Base-by-base conservation (phyloP, 2,329 filamentous ascomycete genomes). In the Chrysoporthe austroafricana region DNA sequence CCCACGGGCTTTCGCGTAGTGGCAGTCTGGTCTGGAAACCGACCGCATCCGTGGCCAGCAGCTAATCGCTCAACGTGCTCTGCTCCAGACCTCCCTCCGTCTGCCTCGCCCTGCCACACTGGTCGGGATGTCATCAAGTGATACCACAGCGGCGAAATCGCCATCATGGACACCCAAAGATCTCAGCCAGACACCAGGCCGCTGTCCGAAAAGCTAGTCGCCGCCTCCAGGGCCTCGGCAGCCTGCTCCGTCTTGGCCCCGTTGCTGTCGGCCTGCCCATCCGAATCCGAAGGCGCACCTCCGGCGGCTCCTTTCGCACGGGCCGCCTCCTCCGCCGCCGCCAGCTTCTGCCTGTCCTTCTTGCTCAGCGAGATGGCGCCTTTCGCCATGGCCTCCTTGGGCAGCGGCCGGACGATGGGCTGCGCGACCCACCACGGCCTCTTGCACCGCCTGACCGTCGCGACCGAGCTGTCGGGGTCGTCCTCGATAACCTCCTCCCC, bases 371-470 rank as follows among this genome's bases (percentile, higher is more conserved):
- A 86, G 77, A 97, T 84, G 2, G 91, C 90, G 0, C 94, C 94
- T 76, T 93, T 94, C 70, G 90, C 90, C 71, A 96, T 74, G 2
- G 96, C 96, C 80, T 98, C 95, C 72, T 91, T 91, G 0, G 96
- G 96, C 74, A 97, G 77, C 52, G 94, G 94, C 66, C 94, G 83
- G 7, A 97, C 86, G 74, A 97, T 92, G 4, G 95, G 91, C 80
- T 98, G 94, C 63, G 90, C 93, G 4, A 97, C 85, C 93, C 93
- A 97, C 87, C 90, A 97, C 1, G 94, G 94, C 71, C 93, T 82
- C 76, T 89, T 90, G 75, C 93, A 97, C 69, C 87, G 83, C 66
- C 86, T 87, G 36, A 96, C 88, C 0, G 91, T 89, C 9, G 86
- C 88, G 21, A 88, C 80, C 4, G 90, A 91, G 76, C 86, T 90